Conservation (phyloP, 345 rosid species). For the Salix viminalis region DNA sequence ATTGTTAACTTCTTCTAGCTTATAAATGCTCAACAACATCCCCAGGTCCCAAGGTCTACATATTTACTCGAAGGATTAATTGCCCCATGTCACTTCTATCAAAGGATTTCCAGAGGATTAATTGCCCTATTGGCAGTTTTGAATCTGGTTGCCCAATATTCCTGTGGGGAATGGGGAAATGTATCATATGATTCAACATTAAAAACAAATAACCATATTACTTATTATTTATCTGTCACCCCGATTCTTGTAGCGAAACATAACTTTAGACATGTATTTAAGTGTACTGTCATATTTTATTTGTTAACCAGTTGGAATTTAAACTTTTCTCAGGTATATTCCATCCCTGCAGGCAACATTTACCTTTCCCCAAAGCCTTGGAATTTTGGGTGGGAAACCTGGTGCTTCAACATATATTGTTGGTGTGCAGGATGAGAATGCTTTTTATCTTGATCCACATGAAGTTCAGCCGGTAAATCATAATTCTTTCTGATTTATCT, state of each 20-base stretch:
- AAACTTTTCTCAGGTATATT: slow-evolving; percentile 51
- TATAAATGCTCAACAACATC: no score
- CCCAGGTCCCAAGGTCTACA: no score
- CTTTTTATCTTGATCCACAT: slow-evolving; percentile 90
- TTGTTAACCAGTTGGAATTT: slow-evolving; percentile 4
- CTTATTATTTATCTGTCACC: neutral
- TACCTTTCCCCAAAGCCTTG: slow-evolving; percentile 87
- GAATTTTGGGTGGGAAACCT: slow-evolving; percentile 92
- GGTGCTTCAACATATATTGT: slow-evolving; percentile 84
- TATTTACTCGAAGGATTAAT: no score
- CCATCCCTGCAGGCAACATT: slow-evolving; percentile 74
- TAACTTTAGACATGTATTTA: neutral
- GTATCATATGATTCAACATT: neutral
- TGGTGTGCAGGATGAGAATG: slow-evolving; percentile 81
- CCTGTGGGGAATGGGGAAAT: neutral
- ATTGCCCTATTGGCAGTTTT: neutral
- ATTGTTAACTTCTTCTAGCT: no score
- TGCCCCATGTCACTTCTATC: no score
- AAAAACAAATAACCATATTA: neutral
- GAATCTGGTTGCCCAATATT: neutral
- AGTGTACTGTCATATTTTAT: neutral
- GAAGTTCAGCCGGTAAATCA: slow-evolving; percentile 64
- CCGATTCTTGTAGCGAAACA: neutral
- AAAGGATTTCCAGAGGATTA: no score
- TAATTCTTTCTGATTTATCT: neutral